phyloP scores from a whole-genome alignment of 202 grass and related monocot genomes.

The Saccharum hybrid region DNA sequence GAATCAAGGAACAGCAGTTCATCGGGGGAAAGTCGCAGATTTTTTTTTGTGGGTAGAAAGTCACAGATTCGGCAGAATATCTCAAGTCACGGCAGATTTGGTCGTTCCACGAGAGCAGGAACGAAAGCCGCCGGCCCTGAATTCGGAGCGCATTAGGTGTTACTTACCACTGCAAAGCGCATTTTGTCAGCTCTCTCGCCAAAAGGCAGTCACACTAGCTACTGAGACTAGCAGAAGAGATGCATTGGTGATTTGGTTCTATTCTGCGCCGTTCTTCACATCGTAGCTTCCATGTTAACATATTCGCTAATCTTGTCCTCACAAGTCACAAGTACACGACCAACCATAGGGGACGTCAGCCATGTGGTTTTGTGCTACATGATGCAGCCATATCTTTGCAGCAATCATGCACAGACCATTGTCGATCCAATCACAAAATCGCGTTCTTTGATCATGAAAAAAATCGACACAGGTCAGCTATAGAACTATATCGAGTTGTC shows the following conservation, averaged over 20 bases:
- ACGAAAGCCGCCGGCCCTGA: conserved; percentile 32
- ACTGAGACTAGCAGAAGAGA: background rate
- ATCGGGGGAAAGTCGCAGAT: background rate
- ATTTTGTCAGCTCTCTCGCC: background rate
- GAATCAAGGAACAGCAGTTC: conserved; percentile 16
- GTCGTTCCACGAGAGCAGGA: conserved; percentile 47
- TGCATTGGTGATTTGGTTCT: background rate
- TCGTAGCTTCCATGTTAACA: conserved; percentile 15
- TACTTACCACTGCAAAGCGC: background rate
- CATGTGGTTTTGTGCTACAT: conserved; percentile 19
- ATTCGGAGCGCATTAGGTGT: background rate
- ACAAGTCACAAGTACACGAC: background rate
- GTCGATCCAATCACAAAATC: conserved; percentile 4
- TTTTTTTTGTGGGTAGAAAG: background rate
- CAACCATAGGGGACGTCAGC: background rate
- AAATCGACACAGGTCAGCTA: background rate
- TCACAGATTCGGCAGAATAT: conserved; percentile 10
- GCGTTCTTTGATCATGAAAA: background rate
- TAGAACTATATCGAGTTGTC: conserved; percentile 26
- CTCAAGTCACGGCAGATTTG: conserved; percentile 30
- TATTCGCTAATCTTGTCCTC: background rate
- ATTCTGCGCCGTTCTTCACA: background rate
- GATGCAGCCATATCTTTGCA: background rate
- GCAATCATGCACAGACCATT: conserved; percentile 24
- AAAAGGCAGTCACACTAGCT: background rate